Evolutionary conservation across 1,139 yeast genomes (phyloP), one percentile per base, ranked within the genome.

Genomic region (Casaregolazyma lundiana): DNA sequence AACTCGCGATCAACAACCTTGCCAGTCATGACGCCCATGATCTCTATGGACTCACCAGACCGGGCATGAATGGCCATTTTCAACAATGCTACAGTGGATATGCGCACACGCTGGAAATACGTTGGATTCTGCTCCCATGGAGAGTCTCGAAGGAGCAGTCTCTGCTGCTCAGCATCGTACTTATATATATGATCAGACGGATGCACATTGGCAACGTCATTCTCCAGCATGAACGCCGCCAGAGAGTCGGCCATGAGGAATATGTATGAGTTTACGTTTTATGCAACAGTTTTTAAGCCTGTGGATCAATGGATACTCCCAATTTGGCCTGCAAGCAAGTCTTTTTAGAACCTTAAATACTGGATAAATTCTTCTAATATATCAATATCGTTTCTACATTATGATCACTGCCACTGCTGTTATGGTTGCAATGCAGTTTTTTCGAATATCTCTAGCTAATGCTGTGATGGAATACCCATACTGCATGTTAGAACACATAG

Each of bases 21-120:
- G 0, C 97, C 97, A 0, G 92, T 78, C 66, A 92, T 72, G 83
- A 89, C 84, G 3, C 97, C 97, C 97, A 92, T 90, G 11, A 92
- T 80, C 63, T 92, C 98, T 40, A 88, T 82, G n/a, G 84, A 71
- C 0, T 95, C 96, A 4, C 97, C 97, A 1, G 80, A 70, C 32
- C 84, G 71, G 0, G 97, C 94, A 65, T 90, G 97, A 26, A 78
- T 71, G 2, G 87, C 64, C 88, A 90, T 89, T 61, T 89, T 87
- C 50, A 79, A 68, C 40, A 87, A 66, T 0, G 97, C 96, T 38
- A 87, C 63, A 2, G 90, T 73, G 4, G 96, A 84, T 1, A 92
- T 74, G 50, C 77, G 72, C 2, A 80, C 87, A 9, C 76, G 74
- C 43, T 75, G 76, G 66, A 88, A 89, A 60, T 80, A 85, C 40